These are phyloP conservation scores for Hemileia vastatrix DNA, from an alignment of 1,284 basidiomycete species.

Conservation along the genomic window DNA sequence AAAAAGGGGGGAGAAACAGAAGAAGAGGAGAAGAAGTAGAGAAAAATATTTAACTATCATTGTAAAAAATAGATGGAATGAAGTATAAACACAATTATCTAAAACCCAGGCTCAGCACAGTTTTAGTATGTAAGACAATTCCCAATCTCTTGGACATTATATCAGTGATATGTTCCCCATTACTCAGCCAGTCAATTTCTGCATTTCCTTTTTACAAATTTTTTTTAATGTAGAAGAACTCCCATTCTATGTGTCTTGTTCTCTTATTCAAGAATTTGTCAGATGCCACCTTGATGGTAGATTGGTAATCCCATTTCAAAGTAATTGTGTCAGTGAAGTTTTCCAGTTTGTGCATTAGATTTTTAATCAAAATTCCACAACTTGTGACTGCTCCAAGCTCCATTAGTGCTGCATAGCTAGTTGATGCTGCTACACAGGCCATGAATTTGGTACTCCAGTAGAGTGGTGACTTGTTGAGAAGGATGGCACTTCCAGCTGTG, in stretches of 20 bases:
- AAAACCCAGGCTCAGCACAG: no score
- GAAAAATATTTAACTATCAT: no score
- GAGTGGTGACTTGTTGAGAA: no score
- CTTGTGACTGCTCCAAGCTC: not conserved
- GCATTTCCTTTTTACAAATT: no score
- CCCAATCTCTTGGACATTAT: no score
- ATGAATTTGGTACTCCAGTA: not conserved
- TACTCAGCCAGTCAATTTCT: no score
- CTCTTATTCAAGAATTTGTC: not conserved
- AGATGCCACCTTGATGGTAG: not conserved
- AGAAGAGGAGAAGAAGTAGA: no score
- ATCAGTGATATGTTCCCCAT: no score
- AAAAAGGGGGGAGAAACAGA: no score
- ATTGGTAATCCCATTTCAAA: not conserved
- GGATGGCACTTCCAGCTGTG: not conserved
- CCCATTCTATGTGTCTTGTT: not conserved
- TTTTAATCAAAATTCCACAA: not conserved
- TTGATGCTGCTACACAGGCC: not conserved
- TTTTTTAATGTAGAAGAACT: slow-evolving; percentile 5
- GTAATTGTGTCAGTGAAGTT: not conserved
- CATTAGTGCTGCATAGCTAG: not conserved
- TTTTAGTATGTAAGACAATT: no score
- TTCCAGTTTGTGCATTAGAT: not conserved
- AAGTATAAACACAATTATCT: no score
- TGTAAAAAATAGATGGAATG: no score